Base-by-base conservation (phyloP, 495 filamentous ascomycete species). In the Aspergillus nanangensis region DNA sequence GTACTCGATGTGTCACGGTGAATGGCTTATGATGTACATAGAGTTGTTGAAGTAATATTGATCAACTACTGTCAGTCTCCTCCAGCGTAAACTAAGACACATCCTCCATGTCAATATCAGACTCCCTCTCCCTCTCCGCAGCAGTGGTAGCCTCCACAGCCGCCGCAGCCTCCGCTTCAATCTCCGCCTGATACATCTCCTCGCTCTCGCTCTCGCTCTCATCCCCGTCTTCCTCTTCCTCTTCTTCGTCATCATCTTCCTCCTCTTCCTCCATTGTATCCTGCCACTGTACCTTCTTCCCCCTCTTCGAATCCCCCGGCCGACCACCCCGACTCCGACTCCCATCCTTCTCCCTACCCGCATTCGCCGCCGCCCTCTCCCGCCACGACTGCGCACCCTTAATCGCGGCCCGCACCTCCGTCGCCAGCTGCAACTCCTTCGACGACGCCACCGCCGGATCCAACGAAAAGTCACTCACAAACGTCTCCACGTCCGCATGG, bases 351-450 rank as follows among this genome's bases (percentile, higher is more conserved):
- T 55, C 56, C 21, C 19, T 13, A 24, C 19, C 41, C 34, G 60
- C 46, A n/a, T n/a, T n/a, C 44, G 49, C 59, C 43, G 51, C 53
- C 20, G 44, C 43, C 41, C 82, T 47, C 38, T 40, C 45, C 52
- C 53, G 60, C 62, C 67, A 68, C 45, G 58, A 45, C 15, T 65
- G 58, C 38, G 69, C 53, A 3, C 67, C 59, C 44, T 71, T 70
- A 38, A 70, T 67, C 42, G 55, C 56, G 29, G 60, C 44, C 41
- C 72, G 40, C 3, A 75, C 43, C 46, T 76, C 70, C 14, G 67
- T 66, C 14, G 71, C 66, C 38, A 70, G 32, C 38, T 51, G 39
- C 38, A 69, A 47, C 45, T 71, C 66, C 49, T 48, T 45, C 33
- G 51, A 38, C 4, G 48, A 52, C 11, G 60, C 60, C 8, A 8